Percentiles rank a stretch among this genome's conserved stretches.
These are phyloP conservation scores for Coelastrella sp. DNA, from an alignment of 139 green algal species.

Conservation along the genomic window DNA sequence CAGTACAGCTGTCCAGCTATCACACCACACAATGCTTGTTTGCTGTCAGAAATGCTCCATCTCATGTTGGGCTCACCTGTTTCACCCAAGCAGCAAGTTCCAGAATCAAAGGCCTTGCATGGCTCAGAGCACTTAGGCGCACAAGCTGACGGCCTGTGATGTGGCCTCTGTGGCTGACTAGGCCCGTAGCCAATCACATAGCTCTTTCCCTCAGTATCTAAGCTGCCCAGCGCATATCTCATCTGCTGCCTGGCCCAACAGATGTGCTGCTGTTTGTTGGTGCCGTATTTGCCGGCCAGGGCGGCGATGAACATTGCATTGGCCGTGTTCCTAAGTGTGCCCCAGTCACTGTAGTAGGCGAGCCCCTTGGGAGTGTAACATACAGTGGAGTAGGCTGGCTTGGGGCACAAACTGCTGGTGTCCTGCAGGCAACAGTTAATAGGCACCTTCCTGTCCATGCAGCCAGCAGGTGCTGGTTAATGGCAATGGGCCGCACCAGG, in stretches of 20 bases:
- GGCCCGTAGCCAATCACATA: constrained; percentile 62
- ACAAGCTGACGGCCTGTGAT: constrained; percentile 64
- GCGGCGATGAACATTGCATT: constrained; percentile 21
- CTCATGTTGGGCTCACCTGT: too few relatives aligned
- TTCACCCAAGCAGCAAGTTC: constrained; percentile 43
- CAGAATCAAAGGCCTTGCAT: constrained; percentile 14
- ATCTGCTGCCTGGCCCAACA: constrained; percentile 53
- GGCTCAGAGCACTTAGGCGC: not conserved
- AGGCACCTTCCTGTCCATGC: not conserved
- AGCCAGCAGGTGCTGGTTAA: not conserved
- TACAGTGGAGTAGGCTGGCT: constrained; percentile 35
- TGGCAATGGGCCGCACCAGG: not conserved
- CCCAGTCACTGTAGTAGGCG: constrained; percentile 38
- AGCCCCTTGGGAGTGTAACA: constrained; percentile 48
- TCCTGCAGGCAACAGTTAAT: constrained; percentile 10
- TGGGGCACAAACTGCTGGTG: constrained; percentile 39
- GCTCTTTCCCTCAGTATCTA: constrained; percentile 1
- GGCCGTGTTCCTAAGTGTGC: constrained; percentile 36
- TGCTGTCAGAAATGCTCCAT: too few relatives aligned
- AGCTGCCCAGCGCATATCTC: constrained; percentile 57
- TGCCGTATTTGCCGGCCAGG: constrained; percentile 40
- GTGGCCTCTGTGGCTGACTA: constrained; percentile 47
- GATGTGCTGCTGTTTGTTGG: constrained; percentile 33
- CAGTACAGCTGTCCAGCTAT: too few relatives aligned
- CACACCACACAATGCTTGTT: too few relatives aligned